Conservation (phyloP, 371 early-diverging fungal genomes). For the Smittium mucronatum region DNA sequence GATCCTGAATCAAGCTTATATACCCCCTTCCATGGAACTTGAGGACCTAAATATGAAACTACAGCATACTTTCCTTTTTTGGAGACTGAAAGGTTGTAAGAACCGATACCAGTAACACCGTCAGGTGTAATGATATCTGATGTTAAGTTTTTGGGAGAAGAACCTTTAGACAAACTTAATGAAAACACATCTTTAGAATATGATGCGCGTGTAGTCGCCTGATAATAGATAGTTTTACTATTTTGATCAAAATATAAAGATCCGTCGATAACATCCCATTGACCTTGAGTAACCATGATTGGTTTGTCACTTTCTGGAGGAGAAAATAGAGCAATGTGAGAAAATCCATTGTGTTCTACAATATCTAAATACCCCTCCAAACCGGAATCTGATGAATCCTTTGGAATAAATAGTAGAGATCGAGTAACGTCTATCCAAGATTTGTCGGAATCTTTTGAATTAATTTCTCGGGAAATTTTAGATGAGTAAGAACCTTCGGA, state of each 20-base stretch:
- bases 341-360: constrained; percentile 49
- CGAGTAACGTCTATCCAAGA: constrained; percentile 53
- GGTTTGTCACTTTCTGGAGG: constrained; percentile 36
- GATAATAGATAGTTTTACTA: constrained; percentile 45
- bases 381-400: constrained; percentile 24
- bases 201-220: constrained; percentile 55
- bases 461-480: constrained; percentile 39
- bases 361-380: constrained; percentile 63
- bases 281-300: constrained; percentile 62
- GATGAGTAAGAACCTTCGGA: constrained; percentile 22
- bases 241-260: constrained; percentile 45
- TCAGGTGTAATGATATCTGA: neutral
- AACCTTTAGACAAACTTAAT: neutral
- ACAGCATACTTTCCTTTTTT: neutral
- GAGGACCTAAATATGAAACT: constrained; percentile 49
- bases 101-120: constrained; percentile 34
- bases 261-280: constrained; percentile 66
- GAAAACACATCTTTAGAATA: neutral
- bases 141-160: neutral
- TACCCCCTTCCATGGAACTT: constrained; percentile 66
- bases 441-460: constrained; percentile 39
- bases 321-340: constrained; percentile 68
- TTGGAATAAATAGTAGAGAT: constrained; percentile 21
- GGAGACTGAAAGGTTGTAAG: constrained; percentile 31
- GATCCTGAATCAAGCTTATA: constrained; percentile 38